Evolutionary conservation across 768 basidiomycete species (phyloP).

Genomic region (Postia placenta): DNA sequence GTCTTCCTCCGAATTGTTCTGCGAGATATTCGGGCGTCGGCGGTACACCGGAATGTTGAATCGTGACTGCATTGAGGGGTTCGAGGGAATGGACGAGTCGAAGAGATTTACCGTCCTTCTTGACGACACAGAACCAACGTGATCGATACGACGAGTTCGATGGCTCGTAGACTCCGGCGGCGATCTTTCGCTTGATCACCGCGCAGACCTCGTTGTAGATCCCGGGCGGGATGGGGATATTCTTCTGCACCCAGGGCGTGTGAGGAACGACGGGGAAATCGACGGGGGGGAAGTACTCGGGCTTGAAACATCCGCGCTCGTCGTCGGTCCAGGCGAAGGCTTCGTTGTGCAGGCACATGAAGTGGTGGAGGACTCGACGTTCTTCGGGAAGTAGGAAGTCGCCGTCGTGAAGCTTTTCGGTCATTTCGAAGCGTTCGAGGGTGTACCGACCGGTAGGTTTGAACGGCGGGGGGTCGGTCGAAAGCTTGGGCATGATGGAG

Average conservation of each 20-base stretch:
- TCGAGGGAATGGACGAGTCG: conserved; percentile 6
- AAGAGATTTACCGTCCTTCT: conserved; percentile 12
- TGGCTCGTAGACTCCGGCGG: conserved; percentile 23
- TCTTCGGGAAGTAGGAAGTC: conserved; percentile 30
- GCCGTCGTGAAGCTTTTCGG: conserved; percentile 7
- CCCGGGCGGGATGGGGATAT: conserved; percentile 23
- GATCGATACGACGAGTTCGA: conserved; percentile 18
- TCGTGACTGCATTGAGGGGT: conserved; percentile 12
- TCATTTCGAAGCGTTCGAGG: conserved; percentile 5
- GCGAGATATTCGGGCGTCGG: conserved; percentile 4
- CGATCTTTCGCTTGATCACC: conserved; percentile 30
- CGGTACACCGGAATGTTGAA: conserved; percentile 10
- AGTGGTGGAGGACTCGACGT: conserved; percentile 24
- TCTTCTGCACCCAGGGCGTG: conserved; percentile 20
- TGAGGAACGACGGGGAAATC: conserved; percentile 30
- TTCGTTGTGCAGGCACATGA: conserved; percentile 19
- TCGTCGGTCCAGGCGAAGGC: conserved; percentile 35
- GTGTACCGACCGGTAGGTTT: conserved; percentile 8
- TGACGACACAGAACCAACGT: conserved; percentile 18
- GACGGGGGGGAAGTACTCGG: conserved; percentile 22
- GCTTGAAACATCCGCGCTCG: conserved; percentile 28
- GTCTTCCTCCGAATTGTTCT: conserved; percentile 9
- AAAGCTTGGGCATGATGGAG: conserved; percentile 6
- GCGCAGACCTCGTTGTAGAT: conserved; percentile 23
- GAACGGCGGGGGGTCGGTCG: conserved; percentile 7